phyloP scores from a whole-genome alignment of 2,329 filamentous ascomycete species.

The Mycosphaerella sp. region DNA sequence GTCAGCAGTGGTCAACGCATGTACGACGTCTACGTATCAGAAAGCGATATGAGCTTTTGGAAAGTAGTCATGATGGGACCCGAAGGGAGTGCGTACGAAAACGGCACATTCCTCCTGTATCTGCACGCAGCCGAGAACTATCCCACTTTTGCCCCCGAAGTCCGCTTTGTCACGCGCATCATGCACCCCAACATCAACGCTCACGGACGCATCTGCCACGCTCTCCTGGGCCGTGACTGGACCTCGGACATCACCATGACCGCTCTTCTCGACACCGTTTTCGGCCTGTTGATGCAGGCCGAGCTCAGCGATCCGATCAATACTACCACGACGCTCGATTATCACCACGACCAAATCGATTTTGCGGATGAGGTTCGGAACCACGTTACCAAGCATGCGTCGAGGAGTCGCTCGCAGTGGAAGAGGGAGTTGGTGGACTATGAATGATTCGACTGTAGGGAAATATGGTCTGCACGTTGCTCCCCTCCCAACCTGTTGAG shows the following conservation, averaged over 20 bases:
- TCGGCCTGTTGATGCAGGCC: conserved; percentile 32
- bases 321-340: conserved; percentile 31
- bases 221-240: conserved; percentile 34
- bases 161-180: conserved; percentile 35
- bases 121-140: conserved; percentile 35
- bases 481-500: too few relatives aligned
- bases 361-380: conserved; percentile 30
- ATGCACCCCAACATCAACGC: conserved; percentile 37
- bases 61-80: conserved; percentile 38
- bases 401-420: conserved; percentile 29
- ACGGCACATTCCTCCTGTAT: conserved; percentile 35
- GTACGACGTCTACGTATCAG: conserved; percentile 38
- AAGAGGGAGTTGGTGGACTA: conserved; percentile 16
- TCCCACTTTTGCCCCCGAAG: conserved; percentile 33
- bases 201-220: conserved; percentile 36
- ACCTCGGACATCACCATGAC: conserved; percentile 32
- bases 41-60: conserved; percentile 37
- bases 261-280: conserved; percentile 33
- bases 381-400: conserved; percentile 30
- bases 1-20: conserved; percentile 26
- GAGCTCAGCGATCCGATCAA: conserved; percentile 33
- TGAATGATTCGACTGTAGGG: not conserved
- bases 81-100: conserved; percentile 29
- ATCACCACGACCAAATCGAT: conserved; percentile 32
- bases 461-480: too few relatives aligned